Percentiles rank a stretch among this genome's conserved stretches.
These are phyloP conservation scores for Candida arabinofermentans DNA, from an alignment of 805 yeast genomes.

Conservation along the genomic window DNA sequence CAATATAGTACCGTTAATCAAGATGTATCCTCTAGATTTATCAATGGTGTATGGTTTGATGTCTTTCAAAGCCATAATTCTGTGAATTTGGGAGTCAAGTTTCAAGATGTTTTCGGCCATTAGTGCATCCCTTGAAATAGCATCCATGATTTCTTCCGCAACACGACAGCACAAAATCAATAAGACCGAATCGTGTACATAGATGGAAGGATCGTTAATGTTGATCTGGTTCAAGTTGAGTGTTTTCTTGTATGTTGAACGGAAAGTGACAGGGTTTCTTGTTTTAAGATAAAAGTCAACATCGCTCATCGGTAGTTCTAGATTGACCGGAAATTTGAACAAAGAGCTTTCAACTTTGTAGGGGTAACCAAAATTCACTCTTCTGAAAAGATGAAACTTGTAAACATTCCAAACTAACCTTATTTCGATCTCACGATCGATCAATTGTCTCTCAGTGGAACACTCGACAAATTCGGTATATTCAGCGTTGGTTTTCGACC, in stretches of 20 bases:
- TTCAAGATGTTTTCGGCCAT: conserved; percentile 21
- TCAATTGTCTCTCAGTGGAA: conserved; percentile 31
- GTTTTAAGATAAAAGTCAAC: conserved; percentile 18
- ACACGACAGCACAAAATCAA: conserved; percentile 27
- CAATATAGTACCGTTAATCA: conserved; percentile 34
- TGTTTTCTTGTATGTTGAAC: conserved; percentile 10
- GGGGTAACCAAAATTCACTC: conserved; percentile 36
- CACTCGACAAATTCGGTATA: conserved; percentile 23
- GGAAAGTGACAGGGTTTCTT: conserved; percentile 9
- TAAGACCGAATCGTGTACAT: conserved; percentile 27
- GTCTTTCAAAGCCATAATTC: conserved; percentile 16
- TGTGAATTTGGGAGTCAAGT: conserved; percentile 23
- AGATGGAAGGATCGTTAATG: conserved; percentile 10
- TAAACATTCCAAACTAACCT: conserved; percentile 38
- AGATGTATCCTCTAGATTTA: conserved; percentile 17
- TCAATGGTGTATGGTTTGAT: conserved; percentile 15
- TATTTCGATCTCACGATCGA: conserved; percentile 31
- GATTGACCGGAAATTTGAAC: conserved; percentile 28
- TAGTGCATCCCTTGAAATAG: conserved; percentile 24
- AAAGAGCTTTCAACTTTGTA: conserved; percentile 16
- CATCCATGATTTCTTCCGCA: conserved; percentile 35
- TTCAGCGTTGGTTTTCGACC: conserved; percentile 15
- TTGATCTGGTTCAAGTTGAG: conserved; percentile 12
- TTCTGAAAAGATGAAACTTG: conserved; percentile 31
- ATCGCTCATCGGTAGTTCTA: conserved; percentile 35